A percentile compares a stretch with the other conserved stretches of the same genome.
These are phyloP conservation scores for Aspergillus alliaceus DNA, from an alignment of 2,329 filamentous ascomycete species.

Conservation along the genomic window DNA sequence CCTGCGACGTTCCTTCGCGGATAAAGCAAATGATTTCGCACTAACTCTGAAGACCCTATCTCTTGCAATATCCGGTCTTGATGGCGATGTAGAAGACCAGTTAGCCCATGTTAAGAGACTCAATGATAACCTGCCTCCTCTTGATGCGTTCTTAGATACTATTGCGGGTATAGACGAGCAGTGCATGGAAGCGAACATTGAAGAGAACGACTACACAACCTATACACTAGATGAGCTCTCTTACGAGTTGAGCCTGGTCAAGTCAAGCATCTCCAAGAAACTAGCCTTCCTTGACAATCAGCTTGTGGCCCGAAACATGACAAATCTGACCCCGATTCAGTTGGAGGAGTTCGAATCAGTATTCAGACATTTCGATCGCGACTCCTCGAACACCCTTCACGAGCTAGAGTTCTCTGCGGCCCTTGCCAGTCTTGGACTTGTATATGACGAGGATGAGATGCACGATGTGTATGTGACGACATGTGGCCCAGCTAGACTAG, in stretches of 20 bases:
- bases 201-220: conserved; percentile 99
- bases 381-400: conserved; percentile 82
- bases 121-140: conserved; percentile 78
- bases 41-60: conserved; percentile 93
- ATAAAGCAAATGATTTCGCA: conserved; percentile 98
- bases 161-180: conserved; percentile 84
- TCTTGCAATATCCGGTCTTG: conserved; percentile 90
- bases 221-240: conserved; percentile 96
- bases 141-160: conserved; percentile 87
- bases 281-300: conserved; percentile 96
- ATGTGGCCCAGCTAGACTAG: conserved; percentile 59
- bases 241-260: conserved; percentile 90
- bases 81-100: conserved; percentile 96
- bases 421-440: conserved; percentile 87
- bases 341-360: conserved; percentile 98
- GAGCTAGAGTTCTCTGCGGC: conserved; percentile 96
- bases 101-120: conserved; percentile 81
- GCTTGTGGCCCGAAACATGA: conserved; percentile 98
- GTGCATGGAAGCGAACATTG: conserved; percentile 94
- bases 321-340: conserved; percentile 96
- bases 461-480: conserved; percentile 89
- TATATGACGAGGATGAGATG: conserved; percentile 98
- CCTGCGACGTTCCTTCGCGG: conserved; percentile 86
- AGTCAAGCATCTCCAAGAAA: conserved; percentile 92
- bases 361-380: conserved; percentile 95